These are phyloP conservation scores for Populus trichocarpa DNA, from an alignment of 441 rosid genomes.

Conservation along the genomic window DNA sequence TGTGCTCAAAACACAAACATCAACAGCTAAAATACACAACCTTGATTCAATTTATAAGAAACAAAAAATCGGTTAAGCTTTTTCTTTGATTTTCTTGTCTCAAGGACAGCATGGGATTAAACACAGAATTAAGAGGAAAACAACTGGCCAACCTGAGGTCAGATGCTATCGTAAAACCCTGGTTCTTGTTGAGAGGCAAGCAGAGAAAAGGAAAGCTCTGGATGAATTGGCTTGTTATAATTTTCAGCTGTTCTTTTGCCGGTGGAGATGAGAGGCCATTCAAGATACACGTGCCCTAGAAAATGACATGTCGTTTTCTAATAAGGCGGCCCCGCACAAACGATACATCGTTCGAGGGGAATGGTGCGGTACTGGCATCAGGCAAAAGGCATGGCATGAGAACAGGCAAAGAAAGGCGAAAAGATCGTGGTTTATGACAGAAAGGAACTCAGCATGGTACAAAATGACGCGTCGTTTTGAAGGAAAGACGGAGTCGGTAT, in stretches of 20 bases:
- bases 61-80: background rate
- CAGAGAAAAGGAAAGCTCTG: background rate
- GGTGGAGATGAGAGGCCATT: background rate
- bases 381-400: background rate
- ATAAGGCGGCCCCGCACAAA: background rate
- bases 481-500: background rate
- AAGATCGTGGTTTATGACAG: no score
- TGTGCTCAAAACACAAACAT: slow-evolving; percentile 13
- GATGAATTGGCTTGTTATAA: background rate
- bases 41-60: slow-evolving; percentile 24
- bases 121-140: background rate
- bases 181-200: background rate
- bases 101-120: background rate
- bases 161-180: background rate
- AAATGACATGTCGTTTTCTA: background rate
- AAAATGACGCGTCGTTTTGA: background rate
- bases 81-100: background rate
- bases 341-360: background rate
- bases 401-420: background rate
- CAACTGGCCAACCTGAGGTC: background rate
- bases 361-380: background rate
- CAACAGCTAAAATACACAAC: slow-evolving; percentile 5
- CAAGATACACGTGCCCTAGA: background rate
- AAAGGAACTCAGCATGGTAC: no score
- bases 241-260: background rate